Evolutionary conservation across 1,284 basidiomycete species (phyloP), one percentile per base, ranked within the genome.

Genomic region (Austroboletus sp.): DNA sequence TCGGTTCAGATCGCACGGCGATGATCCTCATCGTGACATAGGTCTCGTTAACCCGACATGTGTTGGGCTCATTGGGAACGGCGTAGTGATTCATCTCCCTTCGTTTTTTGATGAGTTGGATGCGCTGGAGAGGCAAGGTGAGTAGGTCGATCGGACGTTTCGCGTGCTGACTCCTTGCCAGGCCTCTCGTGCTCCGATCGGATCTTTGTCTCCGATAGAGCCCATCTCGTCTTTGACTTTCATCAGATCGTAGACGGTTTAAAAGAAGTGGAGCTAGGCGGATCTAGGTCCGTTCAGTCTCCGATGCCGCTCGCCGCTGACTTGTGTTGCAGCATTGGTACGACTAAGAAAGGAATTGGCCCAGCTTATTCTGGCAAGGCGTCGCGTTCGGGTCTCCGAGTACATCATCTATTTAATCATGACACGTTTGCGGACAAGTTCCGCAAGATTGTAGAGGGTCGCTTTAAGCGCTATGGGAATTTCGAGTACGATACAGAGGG

Each of bases 401-500:
- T 98, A 2, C 95, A 98, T 70, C 95, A 98, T 70, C 76, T 98
- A 40, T 98, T 95, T 70, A 89, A 97, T 67, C 78, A 79, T 53
- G 81, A 84, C 25, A 79, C 78, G 4, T 98, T 98, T 68, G 86
- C 91, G 6, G 66, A 73, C 52, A 97, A 97, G 70, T 98, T 98
- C 77, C 80, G 96, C 60, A 94, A 82, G 66, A 75, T 98, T 50
- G 95, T 98, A 40, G 96, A 98, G 66, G 92, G 93, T 10, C 78
- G 95, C 13, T 96, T 96, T 76, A 98, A 98, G 73, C 87, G 95
- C 40, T 98, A 98, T 63, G 95, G 96, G 2, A 76, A 93, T 66
- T 98, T 98, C 58, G 95, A 98, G 65, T 98, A 98, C 63, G 95
- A 98, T 66, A 98, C 95, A 9, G 95, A 98, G 64, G 92, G 84